A percentile compares a stretch with the other conserved stretches of the same genome.
Evolutionary conservation across 2,329 filamentous ascomycete species (phyloP).

Genomic region (Pseudocercospora fuligena): DNA sequence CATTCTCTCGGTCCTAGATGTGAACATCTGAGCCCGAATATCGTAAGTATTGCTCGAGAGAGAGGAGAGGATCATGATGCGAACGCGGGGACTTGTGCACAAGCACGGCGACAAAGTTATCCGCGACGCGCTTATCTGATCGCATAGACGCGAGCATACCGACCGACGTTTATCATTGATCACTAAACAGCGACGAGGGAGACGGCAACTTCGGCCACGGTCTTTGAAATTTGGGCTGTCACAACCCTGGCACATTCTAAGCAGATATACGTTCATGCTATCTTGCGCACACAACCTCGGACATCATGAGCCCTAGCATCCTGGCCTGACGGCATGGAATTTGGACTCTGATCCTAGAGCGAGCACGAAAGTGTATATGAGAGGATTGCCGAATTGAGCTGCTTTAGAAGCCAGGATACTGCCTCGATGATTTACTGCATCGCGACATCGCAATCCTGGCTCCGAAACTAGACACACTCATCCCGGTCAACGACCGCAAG

Average conservation of each 20-base stretch:
- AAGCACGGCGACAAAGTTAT: neutral
- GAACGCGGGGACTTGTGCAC: neutral
- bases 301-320: neutral
- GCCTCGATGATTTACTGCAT: too few species aligned
- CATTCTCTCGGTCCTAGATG: neutral
- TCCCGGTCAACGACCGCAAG: too few species aligned
- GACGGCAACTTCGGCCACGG: neutral
- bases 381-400: neutral
- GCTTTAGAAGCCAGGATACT: neutral
- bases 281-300: neutral
- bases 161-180: neutral
- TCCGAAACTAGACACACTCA: too few species aligned
- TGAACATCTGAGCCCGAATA: neutral
- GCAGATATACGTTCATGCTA: neutral
- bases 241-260: neutral
- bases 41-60: neutral
- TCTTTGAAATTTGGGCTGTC: neutral
- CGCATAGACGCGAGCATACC: neutral
- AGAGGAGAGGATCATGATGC: neutral
- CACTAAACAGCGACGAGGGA: neutral
- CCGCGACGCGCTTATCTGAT: neutral
- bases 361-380: neutral
- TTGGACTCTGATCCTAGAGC: neutral
- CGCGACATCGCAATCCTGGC: too few species aligned
- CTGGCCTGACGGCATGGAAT: neutral